Evolutionary conservation across 805 yeast species (phyloP).

Genomic region (Monosporozyma siamensis): DNA sequence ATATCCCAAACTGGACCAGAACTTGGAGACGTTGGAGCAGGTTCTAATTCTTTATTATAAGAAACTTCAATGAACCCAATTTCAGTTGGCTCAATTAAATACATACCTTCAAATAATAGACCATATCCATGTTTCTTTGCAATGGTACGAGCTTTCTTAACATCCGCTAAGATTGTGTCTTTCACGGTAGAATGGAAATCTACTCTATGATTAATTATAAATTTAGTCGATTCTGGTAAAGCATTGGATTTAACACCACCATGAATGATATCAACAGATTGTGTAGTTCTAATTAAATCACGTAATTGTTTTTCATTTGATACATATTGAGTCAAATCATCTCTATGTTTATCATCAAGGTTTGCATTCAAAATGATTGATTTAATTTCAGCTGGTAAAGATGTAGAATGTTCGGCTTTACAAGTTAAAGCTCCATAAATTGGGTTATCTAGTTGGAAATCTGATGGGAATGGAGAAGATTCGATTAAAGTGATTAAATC

Average conservation of each 20-base stretch:
- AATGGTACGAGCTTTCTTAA: conserved; percentile 30
- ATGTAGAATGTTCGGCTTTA: conserved; percentile 41
- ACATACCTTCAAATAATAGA: conserved; percentile 23
- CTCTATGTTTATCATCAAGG: conserved; percentile 26
- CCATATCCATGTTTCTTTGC: conserved; percentile 45
- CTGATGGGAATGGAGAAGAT: conserved; percentile 34
- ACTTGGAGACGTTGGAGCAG: conserved; percentile 34
- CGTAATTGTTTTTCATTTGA: conserved; percentile 13
- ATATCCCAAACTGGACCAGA: conserved; percentile 32
- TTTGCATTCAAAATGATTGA: conserved; percentile 30
- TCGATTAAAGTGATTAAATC: conserved; percentile 52
- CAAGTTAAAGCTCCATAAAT: conserved; percentile 49
- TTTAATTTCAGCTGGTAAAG: conserved; percentile 16
- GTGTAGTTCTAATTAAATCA: conserved; percentile 50
- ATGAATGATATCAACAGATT: conserved; percentile 53
- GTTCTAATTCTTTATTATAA: conserved; percentile 23
- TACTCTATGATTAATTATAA: conserved; percentile 56
- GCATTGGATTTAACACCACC: conserved; percentile 78
- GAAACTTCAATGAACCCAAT: conserved; percentile 26
- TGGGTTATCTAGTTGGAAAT: conserved; percentile 49
- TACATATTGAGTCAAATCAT: conserved; percentile 25
- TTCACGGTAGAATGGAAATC: conserved; percentile 44
- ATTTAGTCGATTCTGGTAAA: conserved; percentile 52
- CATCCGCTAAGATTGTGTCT: conserved; percentile 34
- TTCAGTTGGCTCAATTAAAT: conserved; percentile 19